Percentiles rank a stretch among this genome's conserved stretches.
Evolutionary conservation across 331 rosid genomes (phyloP).

Genomic region (Malus hybrid): DNA sequence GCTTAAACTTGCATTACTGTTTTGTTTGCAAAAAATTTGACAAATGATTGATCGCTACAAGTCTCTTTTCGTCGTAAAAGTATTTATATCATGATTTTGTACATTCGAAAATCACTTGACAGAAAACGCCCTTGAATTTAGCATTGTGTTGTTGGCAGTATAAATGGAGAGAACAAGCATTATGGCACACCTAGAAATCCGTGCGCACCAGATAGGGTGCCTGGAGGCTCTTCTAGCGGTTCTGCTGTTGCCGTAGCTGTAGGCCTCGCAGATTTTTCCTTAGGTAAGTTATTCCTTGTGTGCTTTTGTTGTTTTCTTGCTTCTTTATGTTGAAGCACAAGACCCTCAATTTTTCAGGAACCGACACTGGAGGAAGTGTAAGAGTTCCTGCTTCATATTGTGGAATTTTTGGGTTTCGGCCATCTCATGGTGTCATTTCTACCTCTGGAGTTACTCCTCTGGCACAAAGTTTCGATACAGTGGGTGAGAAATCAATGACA

Average conservation of each 20-base stretch:
- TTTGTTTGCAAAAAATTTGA: neutral
- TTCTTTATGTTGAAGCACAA: conserved; percentile 2
- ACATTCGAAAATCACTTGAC: neutral
- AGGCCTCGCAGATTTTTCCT: conserved; percentile 71
- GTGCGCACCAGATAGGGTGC: conserved; percentile 64
- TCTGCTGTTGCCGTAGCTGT: conserved; percentile 92
- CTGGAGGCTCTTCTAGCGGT: conserved; percentile 98
- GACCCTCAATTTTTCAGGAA: conserved; percentile 41
- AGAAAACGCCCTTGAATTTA: conserved; percentile 1
- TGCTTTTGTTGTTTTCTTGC: neutral
- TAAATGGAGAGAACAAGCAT: conserved; percentile 78
- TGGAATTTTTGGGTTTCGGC: conserved; percentile 87
- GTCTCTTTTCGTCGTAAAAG: neutral
- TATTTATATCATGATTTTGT: neutral
- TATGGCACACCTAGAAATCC: conserved; percentile 91
- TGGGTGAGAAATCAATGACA: neutral
- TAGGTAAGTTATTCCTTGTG: conserved; percentile 40
- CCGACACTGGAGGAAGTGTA: conserved; percentile 92
- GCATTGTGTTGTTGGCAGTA: conserved; percentile 38
- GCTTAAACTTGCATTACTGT: neutral
- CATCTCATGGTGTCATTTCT: conserved; percentile 75
- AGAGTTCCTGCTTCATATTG: conserved; percentile 92
- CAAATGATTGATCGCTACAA: neutral
- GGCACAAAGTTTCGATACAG: too few species aligned
- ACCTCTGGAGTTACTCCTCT: conserved; percentile 51